phyloP scores from a whole-genome alignment of 176 grass and related monocot genomes.

The Dactylis glomerata region DNA sequence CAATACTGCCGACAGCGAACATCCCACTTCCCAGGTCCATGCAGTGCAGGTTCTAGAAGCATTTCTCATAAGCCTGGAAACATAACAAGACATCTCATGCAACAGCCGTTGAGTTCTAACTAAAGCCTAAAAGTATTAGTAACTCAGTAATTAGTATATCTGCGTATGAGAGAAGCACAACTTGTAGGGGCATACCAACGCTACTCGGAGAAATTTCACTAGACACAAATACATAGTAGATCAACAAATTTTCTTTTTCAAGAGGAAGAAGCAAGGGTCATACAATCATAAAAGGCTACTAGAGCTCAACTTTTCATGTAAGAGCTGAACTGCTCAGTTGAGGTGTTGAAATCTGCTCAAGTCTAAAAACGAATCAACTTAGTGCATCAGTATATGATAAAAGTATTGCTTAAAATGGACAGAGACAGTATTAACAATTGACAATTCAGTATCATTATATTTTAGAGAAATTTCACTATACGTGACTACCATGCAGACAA shows the following conservation, averaged over 20 bases:
- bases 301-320: neutral
- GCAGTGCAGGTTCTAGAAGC: conserved; percentile 97
- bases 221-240: neutral
- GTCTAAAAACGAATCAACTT: neutral
- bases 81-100: conserved; percentile 4
- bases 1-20: conserved; percentile 47
- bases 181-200: neutral
- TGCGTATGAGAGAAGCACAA: neutral
- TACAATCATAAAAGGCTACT: neutral
- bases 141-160: neutral
- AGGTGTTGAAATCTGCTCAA: neutral
- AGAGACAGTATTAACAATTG: neutral
- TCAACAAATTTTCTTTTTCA: neutral
- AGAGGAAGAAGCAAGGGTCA: neutral
- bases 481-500: neutral
- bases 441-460: neutral
- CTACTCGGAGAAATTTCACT: neutral
- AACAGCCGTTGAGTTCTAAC: conserved; percentile 14
- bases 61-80: conserved; percentile 94
- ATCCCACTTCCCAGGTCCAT: conserved; percentile 74
- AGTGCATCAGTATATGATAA: neutral
- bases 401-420: neutral
- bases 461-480: neutral
- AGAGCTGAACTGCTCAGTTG: neutral
- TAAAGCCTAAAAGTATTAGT: neutral